Evolutionary conservation across 2,329 filamentous ascomycete species (phyloP), one percentile per base, ranked within the genome.

Genomic region (Trichoderma oligosporum): DNA sequence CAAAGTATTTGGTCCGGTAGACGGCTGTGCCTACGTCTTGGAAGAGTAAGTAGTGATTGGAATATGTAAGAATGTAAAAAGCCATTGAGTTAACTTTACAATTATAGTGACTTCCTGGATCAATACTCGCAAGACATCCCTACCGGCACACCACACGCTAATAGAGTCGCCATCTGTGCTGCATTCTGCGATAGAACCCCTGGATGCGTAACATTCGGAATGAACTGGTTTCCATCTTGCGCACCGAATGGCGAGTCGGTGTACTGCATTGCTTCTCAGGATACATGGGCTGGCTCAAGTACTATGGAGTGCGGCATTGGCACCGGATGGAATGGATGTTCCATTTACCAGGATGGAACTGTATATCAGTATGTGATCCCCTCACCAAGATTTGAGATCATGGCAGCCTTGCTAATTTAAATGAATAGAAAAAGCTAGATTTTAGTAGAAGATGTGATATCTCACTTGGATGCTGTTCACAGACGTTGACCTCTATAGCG

Each of bases 281-380:
- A 44, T 42, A 14, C 49, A 6, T 53, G 49, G 49, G 49, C 38
- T 4, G 49, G 49, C 9, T 14, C 49, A 5, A 6, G 29, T 18
- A 35, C 49, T 6, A 53, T 53, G 49, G 14, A 53, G 27, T 53
- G 49, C 20, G 49, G 49, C 3, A 53, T 53, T 44, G 49, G 49
- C 25, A 44, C 49, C 9, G 25, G 14, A 1, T 53, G 4, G 4
- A 53, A 53, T 7, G 49, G 49, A 25, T 53, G 49, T 22, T 33
- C 49, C 38, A 53, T 53, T 29, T 53, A 53, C 38, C 49, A 53
- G 29, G 49, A 53, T 20, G 49, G 49, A 6, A 53, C 49, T 20
- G 38, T 44, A 7, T 53, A 44, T 35, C 36, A 53, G 49, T 53
- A 35, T 8, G 49, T 25, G 6, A 12, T 9, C 8, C 14, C 27